Evolutionary conservation across 148 eudicot species (phyloP), one percentile per base, ranked within the genome.

Genomic region (Agrostemma githago): DNA sequence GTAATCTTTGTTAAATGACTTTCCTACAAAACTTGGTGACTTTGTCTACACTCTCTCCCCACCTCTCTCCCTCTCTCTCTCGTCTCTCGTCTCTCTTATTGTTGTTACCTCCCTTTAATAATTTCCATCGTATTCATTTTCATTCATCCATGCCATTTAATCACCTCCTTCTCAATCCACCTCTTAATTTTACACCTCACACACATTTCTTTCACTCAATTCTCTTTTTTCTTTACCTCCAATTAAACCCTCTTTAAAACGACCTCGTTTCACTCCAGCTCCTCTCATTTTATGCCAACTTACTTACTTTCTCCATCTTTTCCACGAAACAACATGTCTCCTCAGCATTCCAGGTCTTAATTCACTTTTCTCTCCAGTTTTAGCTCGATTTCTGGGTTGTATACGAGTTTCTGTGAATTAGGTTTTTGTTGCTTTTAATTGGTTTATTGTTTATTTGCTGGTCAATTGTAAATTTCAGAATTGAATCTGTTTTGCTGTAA

Each of bases 1-100:
- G 34, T 26, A 44, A 42, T 37, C 38, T 21, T 59, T 37, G 6
- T 69, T 69, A 21, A 10, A 46, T 10, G 34, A 26, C 34, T 26
- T 7, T 71, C 9, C 64, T 48, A 19, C 48, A 14, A 59, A 59
- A 34, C 41, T 62, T 62, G 65, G 72, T 78, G 80, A 78, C 80
- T 78, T 78, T 58, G 62, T 70, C 61, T 61, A 44, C 16, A 34
- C 12, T 26, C 59, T 19, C 56, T 12, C 56, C 56, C 14, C 56
- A 26, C 14, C 14, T 62, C 59, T 62, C 11, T 15, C 48, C 9
- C 4, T 12, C 14, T 58, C 38, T 61, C 59, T 74, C 61, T 48
- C 3, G n/a, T 26, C 8, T 9, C 48, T 37, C 15, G 34, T 48
- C 16, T 4, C 15, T 11, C 14, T 15, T 37, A 0, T 15, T 65